Percentiles rank a stretch among this genome's conserved stretches.
Evolutionary conservation across 2,329 filamentous ascomycete genomes (phyloP).

Genomic region (Xylaria polymorpha): DNA sequence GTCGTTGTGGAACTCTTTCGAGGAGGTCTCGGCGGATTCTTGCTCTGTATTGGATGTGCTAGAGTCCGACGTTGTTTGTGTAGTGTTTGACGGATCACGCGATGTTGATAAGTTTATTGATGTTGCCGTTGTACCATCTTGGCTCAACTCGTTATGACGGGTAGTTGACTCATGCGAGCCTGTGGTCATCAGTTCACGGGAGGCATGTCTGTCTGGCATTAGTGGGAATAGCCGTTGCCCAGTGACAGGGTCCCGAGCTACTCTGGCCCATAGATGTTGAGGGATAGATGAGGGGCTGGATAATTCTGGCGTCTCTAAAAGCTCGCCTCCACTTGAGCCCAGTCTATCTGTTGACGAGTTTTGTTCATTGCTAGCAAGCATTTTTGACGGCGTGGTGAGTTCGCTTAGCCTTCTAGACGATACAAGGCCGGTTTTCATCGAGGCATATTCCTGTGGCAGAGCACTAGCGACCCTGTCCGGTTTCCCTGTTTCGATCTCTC

Average conservation of each 20-base stretch:
- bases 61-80: conserved; percentile 30
- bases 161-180: conserved; percentile 11
- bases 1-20: conserved; percentile 26
- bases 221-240: conserved; percentile 46
- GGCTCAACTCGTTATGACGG: conserved; percentile 1
- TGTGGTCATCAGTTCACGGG: conserved; percentile 5
- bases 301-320: conserved; percentile 27
- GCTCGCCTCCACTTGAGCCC: conserved; percentile 20
- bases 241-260: conserved; percentile 40
- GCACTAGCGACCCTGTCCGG: conserved; percentile 14
- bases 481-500: conserved; percentile 39
- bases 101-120: conserved; percentile 32
- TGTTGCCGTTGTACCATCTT: conserved; percentile 15
- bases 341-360: conserved; percentile 17
- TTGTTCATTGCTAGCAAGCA: background rate
- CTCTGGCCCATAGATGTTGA: conserved; percentile 34
- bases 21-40: conserved; percentile 27
- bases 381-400: conserved; percentile 14
- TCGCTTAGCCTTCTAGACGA: conserved; percentile 27
- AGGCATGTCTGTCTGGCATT: conserved; percentile 21
- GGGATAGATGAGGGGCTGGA: conserved; percentile 35
- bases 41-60: conserved; percentile 22
- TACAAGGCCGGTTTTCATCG: conserved; percentile 18
- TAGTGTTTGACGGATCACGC: conserved; percentile 23
- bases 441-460: conserved; percentile 20